phyloP scores from a whole-genome alignment of 306 rosid species.

The Notholithocarpus densiflorus region DNA sequence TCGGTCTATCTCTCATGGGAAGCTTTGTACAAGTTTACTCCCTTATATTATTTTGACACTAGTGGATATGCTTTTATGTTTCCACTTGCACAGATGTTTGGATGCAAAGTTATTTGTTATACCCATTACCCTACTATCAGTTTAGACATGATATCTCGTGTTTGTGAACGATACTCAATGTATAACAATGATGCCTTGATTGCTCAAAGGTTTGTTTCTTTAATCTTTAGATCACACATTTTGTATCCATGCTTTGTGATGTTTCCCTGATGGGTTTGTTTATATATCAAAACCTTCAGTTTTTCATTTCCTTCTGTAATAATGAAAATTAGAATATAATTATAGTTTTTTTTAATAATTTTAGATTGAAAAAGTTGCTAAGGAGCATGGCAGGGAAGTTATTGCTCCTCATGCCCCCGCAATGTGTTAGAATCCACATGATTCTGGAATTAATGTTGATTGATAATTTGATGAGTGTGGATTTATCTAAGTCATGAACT shows the following conservation, averaged over 20 bases:
- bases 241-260: background rate
- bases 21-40: slow-evolving; percentile 79
- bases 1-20: slow-evolving; percentile 85
- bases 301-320: background rate
- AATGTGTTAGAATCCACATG: background rate
- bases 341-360: background rate
- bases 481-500: background rate
- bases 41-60: slow-evolving; percentile 74
- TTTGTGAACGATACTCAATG: slow-evolving; percentile 60
- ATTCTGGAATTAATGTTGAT: background rate
- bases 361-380: background rate
- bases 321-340: background rate
- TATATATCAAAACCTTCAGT: background rate
- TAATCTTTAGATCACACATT: background rate
- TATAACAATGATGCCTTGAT: slow-evolving; percentile 73
- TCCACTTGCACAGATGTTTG: slow-evolving; percentile 83
- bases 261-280: background rate
- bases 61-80: slow-evolving; percentile 95
- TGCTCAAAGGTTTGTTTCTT: slow-evolving; percentile 55
- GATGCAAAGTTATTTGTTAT: slow-evolving; percentile 86
- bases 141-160: slow-evolving; percentile 86
- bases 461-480: background rate
- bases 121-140: slow-evolving; percentile 96
- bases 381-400: background rate
- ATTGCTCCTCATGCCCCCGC: background rate